A percentile compares a stretch with the other conserved stretches of the same genome.
phyloP scores from a whole-genome alignment of 176 grass and related monocot species.

The bread wheat (Triticum aestivum) region IWGSC_CS_RefSeq_v2.1 NC_057797.1:647937094-647937593 shows the following conservation, averaged over 20 bases:
- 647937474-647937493: too few species aligned
- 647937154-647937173: background rate
- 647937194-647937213: conserved; percentile 2
- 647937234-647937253: background rate
- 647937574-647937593: conserved; percentile 67
- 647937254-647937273: background rate
- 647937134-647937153: conserved; percentile 5
- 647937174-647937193: conserved; percentile 1
- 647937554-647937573: conserved; percentile 90
- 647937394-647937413: conserved; percentile 69
- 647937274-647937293: conserved; percentile 41
- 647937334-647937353: conserved; percentile 94
- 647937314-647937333: conserved; percentile 71
- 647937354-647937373: conserved; percentile 87
- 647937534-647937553: conserved; percentile 83
- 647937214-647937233: background rate
- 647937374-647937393: conserved; percentile 97
- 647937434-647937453: too few species aligned
- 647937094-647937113: conserved; percentile 19
- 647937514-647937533: conserved; percentile 78
- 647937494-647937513: conserved; percentile 50
- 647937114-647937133: conserved; percentile 25
- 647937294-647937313: conserved; percentile 76
- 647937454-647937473: too few species aligned
- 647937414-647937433: too few species aligned